phyloP scores from a whole-genome alignment of 306 rosid genomes.

The Dryas alaskensis region DNA sequence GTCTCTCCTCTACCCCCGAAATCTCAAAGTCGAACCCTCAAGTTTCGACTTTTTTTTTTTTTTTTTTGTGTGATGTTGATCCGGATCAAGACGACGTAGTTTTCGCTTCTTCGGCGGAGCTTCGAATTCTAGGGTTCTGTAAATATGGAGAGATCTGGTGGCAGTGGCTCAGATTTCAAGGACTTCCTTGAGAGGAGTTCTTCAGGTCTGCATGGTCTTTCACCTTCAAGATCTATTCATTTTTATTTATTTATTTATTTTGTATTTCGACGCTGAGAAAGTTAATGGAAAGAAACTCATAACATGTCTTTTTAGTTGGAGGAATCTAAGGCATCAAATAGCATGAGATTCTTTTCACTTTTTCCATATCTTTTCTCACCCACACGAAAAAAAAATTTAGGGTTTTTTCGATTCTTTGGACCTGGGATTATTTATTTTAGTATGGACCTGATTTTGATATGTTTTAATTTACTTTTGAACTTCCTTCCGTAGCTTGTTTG shows the following conservation, averaged over 20 bases:
- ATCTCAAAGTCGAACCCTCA: not conserved
- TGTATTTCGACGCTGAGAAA: not conserved
- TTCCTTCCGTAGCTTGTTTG: not conserved
- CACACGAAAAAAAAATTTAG: not conserved
- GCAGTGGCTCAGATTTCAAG: conserved; percentile 18
- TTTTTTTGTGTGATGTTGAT: not conserved
- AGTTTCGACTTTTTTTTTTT: not conserved
- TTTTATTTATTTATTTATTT: no score
- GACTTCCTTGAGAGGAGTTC: conserved; percentile 18
- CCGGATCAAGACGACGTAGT: not conserved
- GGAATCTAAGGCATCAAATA: not conserved
- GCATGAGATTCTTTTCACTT: conserved; percentile 3
- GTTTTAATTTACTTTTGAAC: not conserved
- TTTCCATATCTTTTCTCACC: not conserved
- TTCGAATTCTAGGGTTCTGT: conserved; percentile 13
- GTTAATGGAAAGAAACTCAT: not conserved
- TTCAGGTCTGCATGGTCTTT: conserved; percentile 23
- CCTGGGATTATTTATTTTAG: not conserved
- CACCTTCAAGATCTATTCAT: conserved; percentile 1
- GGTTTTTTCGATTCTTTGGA: not conserved
- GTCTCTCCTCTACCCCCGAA: not conserved
- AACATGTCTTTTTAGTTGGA: not conserved
- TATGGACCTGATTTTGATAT: not conserved
- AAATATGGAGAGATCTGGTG: conserved; percentile 35
- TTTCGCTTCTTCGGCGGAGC: not conserved